Percentiles rank a stretch among this genome's conserved stretches.
Conservation (phyloP, 768 basidiomycete species). For the Podaxis sp. region DNA sequence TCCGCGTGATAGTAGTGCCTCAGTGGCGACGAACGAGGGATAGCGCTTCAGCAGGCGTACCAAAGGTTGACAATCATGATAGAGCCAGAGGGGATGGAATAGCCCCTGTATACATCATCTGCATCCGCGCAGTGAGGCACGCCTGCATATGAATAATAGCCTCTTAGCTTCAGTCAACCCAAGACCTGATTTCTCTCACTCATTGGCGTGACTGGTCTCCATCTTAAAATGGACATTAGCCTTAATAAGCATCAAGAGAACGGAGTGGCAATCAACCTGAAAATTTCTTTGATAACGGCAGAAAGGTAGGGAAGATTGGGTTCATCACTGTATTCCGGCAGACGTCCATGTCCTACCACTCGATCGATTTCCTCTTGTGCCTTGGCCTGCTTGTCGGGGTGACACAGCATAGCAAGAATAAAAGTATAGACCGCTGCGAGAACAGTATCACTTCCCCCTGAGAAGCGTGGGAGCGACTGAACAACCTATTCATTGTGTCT, state of each 20-base stretch:
- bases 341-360: conserved; percentile 11
- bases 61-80: conserved; percentile 32
- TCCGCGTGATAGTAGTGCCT: neutral
- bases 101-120: conserved; percentile 43
- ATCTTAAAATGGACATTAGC: neutral
- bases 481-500: neutral
- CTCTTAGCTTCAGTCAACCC: neutral
- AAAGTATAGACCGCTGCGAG: conserved; percentile 34
- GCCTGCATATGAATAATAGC: conserved; percentile 14
- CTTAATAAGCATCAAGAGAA: neutral
- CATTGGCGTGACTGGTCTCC: conserved; percentile 9
- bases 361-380: conserved; percentile 11
- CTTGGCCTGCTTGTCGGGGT: conserved; percentile 10
- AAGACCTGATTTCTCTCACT: neutral
- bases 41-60: conserved; percentile 12
- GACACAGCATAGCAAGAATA: conserved; percentile 21
- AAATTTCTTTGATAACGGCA: conserved; percentile 17
- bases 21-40: neutral
- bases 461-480: neutral
- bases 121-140: conserved; percentile 28
- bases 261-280: conserved; percentile 12
- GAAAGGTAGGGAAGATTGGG: conserved; percentile 17
- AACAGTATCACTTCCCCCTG: conserved; percentile 15
- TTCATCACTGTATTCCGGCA: conserved; percentile 16
- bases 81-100: conserved; percentile 38